Conservation (phyloP, 2,329 filamentous ascomycete species). For the Ophiocordyceps camponoti-rufipedis region DNA sequence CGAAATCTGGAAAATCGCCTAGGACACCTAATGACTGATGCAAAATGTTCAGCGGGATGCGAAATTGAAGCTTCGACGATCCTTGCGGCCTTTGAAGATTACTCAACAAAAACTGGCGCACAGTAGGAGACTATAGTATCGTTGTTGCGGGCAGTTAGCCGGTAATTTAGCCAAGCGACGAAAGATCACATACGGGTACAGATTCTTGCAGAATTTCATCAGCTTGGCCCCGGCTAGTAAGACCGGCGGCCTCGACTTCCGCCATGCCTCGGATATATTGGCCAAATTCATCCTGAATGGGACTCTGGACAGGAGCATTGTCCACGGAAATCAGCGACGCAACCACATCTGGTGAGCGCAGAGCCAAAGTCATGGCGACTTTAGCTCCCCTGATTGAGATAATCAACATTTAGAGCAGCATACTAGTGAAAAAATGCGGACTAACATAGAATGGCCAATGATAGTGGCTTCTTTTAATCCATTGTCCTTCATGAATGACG, state of each 20-base stretch:
- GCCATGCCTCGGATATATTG: constrained; percentile 76
- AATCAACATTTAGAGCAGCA: background rate
- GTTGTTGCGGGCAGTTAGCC: background rate
- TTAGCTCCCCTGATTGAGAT: constrained; percentile 58
- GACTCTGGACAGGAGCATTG: constrained; percentile 69
- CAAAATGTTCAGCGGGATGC: constrained; percentile 59
- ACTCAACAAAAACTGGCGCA: constrained; percentile 82
- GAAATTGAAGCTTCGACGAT: constrained; percentile 46
- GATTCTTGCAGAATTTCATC: constrained; percentile 61
- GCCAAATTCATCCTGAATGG: constrained; percentile 40
- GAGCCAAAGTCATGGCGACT: constrained; percentile 71
- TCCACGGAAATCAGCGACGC: constrained; percentile 67
- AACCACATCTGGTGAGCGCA: constrained; percentile 49
- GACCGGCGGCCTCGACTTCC: constrained; percentile 49
- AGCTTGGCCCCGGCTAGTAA: constrained; percentile 57
- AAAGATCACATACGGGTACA: constrained; percentile 34
- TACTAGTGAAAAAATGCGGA: background rate
- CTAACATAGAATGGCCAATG: constrained; percentile 86
- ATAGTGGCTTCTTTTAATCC: constrained; percentile 52
- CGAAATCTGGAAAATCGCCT: constrained; percentile 75
- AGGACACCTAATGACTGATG: constrained; percentile 51
- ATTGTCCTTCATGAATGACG: constrained; percentile 58
- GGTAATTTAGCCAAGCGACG: background rate
- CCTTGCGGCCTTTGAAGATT: constrained; percentile 48
- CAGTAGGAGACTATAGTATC: constrained; percentile 34